These are phyloP conservation scores for Quercus tomentella DNA, from an alignment of 331 rosid genomes.

Conservation along the genomic window DNA sequence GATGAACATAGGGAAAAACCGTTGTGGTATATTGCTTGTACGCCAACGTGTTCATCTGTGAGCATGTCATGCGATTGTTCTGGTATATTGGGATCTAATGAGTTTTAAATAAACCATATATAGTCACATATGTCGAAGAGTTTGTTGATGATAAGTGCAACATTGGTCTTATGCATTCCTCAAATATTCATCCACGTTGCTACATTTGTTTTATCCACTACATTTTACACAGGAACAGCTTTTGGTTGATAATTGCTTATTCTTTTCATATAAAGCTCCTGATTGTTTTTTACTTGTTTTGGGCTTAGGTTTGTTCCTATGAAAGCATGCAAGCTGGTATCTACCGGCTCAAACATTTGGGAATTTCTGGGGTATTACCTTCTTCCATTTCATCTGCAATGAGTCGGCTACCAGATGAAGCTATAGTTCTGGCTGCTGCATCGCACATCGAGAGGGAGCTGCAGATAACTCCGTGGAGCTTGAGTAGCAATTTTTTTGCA, in stretches of 20 bases:
- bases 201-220: neutral
- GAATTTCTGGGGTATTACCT: constrained; percentile 81
- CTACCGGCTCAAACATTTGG: constrained; percentile 90
- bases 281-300: constrained; percentile 17
- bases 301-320: constrained; percentile 76
- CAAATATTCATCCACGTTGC: neutral
- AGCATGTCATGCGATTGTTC: neutral
- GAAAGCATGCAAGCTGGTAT: constrained; percentile 99
- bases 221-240: neutral
- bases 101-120: neutral
- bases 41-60: neutral
- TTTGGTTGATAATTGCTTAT: neutral
- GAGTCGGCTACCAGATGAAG: constrained; percentile 96
- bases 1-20: neutral
- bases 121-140: neutral
- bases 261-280: neutral
- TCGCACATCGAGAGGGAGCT: constrained; percentile 95
- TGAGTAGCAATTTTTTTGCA: constrained; percentile 91
- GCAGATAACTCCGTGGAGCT: constrained; percentile 98
- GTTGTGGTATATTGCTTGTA: neutral
- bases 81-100: neutral
- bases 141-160: neutral
- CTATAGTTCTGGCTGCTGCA: constrained; percentile 95
- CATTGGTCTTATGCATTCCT: neutral
- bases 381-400: constrained; percentile 83